Conservation (phyloP, 495 filamentous ascomycete genomes). For the Elaphomyces granulatus region DNA sequence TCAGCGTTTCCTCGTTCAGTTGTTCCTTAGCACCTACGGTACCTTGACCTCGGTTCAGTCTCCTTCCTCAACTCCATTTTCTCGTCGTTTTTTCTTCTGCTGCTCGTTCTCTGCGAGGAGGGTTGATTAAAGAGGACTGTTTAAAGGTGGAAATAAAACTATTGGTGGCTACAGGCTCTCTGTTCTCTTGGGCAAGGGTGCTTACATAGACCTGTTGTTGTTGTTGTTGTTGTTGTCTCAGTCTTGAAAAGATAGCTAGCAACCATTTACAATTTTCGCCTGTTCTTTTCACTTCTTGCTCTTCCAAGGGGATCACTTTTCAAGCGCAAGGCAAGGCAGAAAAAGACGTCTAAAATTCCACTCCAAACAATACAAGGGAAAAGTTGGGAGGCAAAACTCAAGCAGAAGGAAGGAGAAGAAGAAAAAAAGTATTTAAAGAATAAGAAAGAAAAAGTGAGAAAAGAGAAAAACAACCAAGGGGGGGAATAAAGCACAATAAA, state of each 20-base stretch:
- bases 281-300: constrained; percentile 30
- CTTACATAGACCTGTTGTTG: constrained; percentile 20
- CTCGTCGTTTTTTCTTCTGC: constrained; percentile 3
- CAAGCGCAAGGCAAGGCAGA: constrained; percentile 12
- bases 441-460: constrained; percentile 9
- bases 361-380: too few species aligned
- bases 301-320: constrained; percentile 18
- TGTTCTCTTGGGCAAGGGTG: constrained; percentile 15
- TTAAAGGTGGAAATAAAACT: constrained; percentile 13
- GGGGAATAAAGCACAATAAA: constrained; percentile 9
- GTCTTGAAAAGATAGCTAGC: constrained; percentile 36
- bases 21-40: not conserved
- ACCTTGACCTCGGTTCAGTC: not conserved
- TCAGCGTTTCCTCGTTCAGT: not conserved
- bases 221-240: too few species aligned
- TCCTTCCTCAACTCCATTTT: not conserved
- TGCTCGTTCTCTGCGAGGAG: constrained; percentile 12
- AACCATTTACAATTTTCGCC: constrained; percentile 39
- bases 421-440: constrained; percentile 7
- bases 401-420: constrained; percentile 7
- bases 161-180: constrained; percentile 14
- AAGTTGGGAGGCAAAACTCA: too few species aligned
- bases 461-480: constrained; percentile 4
- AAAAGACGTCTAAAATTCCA: constrained; percentile 5
- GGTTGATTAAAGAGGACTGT: constrained; percentile 10